These are phyloP conservation scores for Inga laurina DNA, from an alignment of 306 rosid genomes.

Conservation along the genomic window DNA sequence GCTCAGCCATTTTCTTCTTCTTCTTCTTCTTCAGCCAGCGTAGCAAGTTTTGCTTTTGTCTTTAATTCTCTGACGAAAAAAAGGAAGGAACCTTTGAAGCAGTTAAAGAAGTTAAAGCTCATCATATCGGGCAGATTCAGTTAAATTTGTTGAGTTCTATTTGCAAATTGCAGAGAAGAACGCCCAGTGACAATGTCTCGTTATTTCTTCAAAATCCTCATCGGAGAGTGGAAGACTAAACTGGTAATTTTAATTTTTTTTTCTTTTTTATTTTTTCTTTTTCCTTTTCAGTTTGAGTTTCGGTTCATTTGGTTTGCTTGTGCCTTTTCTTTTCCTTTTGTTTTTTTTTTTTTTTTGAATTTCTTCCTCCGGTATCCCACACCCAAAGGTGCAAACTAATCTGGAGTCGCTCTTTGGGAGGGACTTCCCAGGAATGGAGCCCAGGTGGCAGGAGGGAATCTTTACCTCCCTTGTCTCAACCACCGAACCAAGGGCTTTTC, in stretches of 20 bases:
- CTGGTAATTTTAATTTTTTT: neutral
- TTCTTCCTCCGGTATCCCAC: no score
- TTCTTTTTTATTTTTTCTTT: neutral
- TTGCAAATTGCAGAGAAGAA: neutral
- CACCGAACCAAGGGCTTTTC: no score
- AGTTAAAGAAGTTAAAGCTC: no score
- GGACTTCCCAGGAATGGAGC: no score
- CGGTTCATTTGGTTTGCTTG: neutral
- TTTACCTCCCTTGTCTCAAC: no score
- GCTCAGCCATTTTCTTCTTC: no score
- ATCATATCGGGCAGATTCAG: neutral
- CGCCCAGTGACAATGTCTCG: neutral
- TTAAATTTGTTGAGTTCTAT: no score
- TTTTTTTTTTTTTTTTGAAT: no score
- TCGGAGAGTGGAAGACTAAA: neutral
- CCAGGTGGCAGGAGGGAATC: no score
- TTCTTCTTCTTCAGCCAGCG: neutral
- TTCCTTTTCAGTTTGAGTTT: neutral
- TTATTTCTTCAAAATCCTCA: neutral
- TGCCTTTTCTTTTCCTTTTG: neutral
- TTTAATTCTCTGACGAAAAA: neutral
- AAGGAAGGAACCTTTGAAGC: neutral
- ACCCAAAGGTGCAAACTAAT: no score
- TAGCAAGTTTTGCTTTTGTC: neutral
- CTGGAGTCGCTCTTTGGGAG: no score